Evolutionary conservation across 2,329 filamentous ascomycete genomes (phyloP).

Genomic region (Helotiales sp.): DNA sequence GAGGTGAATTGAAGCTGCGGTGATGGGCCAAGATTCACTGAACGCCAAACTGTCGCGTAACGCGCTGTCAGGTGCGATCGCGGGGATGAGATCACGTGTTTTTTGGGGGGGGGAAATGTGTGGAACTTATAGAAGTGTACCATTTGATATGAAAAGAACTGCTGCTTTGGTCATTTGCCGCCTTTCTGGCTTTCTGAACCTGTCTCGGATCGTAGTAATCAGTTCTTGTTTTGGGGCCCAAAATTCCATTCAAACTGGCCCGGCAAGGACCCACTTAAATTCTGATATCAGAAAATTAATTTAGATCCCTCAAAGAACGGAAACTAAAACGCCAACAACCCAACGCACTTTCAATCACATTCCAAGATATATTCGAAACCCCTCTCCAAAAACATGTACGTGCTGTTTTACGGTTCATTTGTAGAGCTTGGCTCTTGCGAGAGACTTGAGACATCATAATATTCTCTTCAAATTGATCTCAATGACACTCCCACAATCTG

Average conservation of each 20-base stretch:
- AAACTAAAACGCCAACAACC: background rate
- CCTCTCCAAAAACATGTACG: too few relatives aligned
- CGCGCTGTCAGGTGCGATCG: conserved; percentile 8
- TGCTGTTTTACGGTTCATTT: background rate
- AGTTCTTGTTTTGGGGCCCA: background rate
- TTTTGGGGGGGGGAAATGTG: too few relatives aligned
- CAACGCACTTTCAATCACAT: background rate
- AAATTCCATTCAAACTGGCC: background rate
- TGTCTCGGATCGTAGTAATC: too few relatives aligned
- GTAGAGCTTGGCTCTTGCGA: background rate
- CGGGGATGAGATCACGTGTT: too few relatives aligned
- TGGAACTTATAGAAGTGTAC: too few relatives aligned
- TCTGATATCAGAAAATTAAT: conserved; percentile 4
- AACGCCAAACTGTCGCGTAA: background rate
- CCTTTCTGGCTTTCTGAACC: too few relatives aligned
- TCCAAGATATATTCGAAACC: background rate
- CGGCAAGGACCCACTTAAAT: background rate
- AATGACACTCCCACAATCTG: too few relatives aligned
- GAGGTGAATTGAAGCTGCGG: too few relatives aligned
- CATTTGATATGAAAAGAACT: too few relatives aligned
- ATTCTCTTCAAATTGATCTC: too few relatives aligned
- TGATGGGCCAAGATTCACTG: too few relatives aligned
- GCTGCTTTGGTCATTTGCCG: too few relatives aligned
- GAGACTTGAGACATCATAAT: background rate
- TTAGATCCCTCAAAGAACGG: background rate